phyloP scores from a whole-genome alignment of 139 green algal genomes.

The Picochlorum costavermella region DNA sequence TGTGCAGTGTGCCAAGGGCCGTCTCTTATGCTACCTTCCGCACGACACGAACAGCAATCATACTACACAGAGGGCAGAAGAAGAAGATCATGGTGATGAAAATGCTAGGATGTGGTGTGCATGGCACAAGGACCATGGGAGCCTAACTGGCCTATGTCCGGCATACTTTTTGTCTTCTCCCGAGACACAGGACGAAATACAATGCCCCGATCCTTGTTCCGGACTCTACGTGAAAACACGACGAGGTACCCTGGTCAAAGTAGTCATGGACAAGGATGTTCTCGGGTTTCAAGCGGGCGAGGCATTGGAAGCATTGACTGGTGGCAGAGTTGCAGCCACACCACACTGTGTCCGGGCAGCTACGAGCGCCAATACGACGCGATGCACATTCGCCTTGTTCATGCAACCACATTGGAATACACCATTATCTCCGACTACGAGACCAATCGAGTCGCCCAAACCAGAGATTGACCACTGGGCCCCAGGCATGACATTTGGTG shows the following conservation, averaged over 20 bases:
- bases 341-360: conserved; percentile 62
- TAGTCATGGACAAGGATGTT: conserved; percentile 42
- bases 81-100: too few relatives aligned
- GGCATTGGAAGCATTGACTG: conserved; percentile 48
- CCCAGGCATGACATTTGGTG: conserved; percentile 50
- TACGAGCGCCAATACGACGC: neutral
- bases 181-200: conserved; percentile 14
- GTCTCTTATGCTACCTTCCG: conserved; percentile 68
- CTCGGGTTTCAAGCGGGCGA: conserved; percentile 73
- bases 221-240: conserved; percentile 51
- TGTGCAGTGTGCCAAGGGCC: conserved; percentile 27
- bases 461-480: conserved; percentile 44
- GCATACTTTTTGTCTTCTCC: conserved; percentile 52
- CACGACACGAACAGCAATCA: too few relatives aligned
- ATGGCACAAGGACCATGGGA: conserved; percentile 67
- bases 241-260: conserved; percentile 29
- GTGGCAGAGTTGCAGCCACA: conserved; percentile 58
- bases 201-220: conserved; percentile 38
- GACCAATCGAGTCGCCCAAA: too few relatives aligned
- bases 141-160: conserved; percentile 54
- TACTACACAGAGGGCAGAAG: too few relatives aligned
- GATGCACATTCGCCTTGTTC: conserved; percentile 66
- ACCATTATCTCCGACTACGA: conserved; percentile 14
- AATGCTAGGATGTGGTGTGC: conserved; percentile 52
- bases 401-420: conserved; percentile 61